Base-by-base conservation (phyloP, 1,284 basidiomycete species). In the Cryptococcus sp. region DNA sequence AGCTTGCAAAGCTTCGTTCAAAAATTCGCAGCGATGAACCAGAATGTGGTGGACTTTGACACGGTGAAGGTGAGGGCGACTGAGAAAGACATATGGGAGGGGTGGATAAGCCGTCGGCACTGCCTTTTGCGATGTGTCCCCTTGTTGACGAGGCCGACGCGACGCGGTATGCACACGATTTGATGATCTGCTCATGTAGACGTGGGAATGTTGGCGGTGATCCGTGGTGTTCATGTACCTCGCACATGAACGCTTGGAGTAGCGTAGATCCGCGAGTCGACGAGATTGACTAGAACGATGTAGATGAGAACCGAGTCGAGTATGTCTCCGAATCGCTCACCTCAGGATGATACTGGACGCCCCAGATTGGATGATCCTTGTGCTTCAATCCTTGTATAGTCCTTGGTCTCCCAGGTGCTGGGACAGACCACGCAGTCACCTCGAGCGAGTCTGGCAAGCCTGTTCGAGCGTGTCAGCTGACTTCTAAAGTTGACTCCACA, bases 311-410 rank as follows among this genome's bases (percentile, higher is more conserved):
- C 19, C 11, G 20, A 15, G 45, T 16, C 11, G 35, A 38, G 3
- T 35, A 2, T 35, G 31, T 10, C 23, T 17, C 13, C 50, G 20
- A 19, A 10, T 4, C 16, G 50, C 72, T n/a, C 54, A 78, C 79
- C 78, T 95, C 94, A 1, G 94, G 95, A 75, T 98, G 95, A 71
- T 96, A 98, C 73, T 98, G 94, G 2, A 98, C 93, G 3, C 91
- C 92, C 86, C 89, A 94, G 66, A 94, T 90, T 0, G 93, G 91
- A 61, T 83, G 84, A 13, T 69, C 74, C 47, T 69, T 81, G 73
- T 94, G 92, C 27, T 61, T 60, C n/a, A 82, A 53, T 0, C 78
- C 81, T 61, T 78, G 75, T 15, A 78, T 70, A 1, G 76, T 77
- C 17, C 57, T 50, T 58, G 74, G 71, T 31, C 76, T 42, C 58